Evolutionary conservation across 352 stramenopile genomes (phyloP).

Genomic region (Ophiocytium majus): DNA sequence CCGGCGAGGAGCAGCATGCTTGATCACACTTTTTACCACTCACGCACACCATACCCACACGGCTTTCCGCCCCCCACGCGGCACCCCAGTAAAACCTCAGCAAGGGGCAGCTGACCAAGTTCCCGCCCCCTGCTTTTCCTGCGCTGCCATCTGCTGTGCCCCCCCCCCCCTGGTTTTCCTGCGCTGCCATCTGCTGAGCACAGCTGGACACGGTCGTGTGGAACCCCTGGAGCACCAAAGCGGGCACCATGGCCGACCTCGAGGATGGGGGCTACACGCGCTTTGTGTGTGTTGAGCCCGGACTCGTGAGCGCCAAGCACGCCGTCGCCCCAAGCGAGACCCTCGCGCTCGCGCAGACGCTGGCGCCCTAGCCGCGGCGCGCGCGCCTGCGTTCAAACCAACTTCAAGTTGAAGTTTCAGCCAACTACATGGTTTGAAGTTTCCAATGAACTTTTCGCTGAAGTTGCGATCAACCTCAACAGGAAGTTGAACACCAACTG

Average conservation of each 20-base stretch:
- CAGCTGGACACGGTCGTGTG: conserved; percentile 44
- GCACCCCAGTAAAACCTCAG: too few species aligned
- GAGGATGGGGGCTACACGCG: conserved; percentile 39
- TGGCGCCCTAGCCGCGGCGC: too few species aligned
- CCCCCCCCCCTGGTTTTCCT: not conserved
- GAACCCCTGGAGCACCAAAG: conserved; percentile 50
- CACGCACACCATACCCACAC: too few species aligned
- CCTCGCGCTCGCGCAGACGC: conserved; percentile 4
- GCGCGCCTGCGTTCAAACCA: not conserved
- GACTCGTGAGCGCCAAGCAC: conserved; percentile 41
- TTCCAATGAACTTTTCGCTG: not conserved
- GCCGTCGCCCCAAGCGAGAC: not conserved
- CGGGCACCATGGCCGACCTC: conserved; percentile 40
- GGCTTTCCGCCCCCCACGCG: not conserved
- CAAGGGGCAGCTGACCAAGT: too few species aligned
- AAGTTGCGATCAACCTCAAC: too few species aligned
- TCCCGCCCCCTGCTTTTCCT: not conserved
- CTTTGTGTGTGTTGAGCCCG: conserved; percentile 52
- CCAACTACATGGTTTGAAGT: not conserved
- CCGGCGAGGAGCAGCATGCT: not conserved
- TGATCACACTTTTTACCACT: not conserved
- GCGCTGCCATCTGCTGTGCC: too few species aligned
- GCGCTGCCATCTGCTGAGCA: not conserved
- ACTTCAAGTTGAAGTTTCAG: not conserved
- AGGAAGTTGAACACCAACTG: too few species aligned